Evolutionary conservation across 1,284 basidiomycete genomes (phyloP).

Genomic region (Marasmius oreades): DNA sequence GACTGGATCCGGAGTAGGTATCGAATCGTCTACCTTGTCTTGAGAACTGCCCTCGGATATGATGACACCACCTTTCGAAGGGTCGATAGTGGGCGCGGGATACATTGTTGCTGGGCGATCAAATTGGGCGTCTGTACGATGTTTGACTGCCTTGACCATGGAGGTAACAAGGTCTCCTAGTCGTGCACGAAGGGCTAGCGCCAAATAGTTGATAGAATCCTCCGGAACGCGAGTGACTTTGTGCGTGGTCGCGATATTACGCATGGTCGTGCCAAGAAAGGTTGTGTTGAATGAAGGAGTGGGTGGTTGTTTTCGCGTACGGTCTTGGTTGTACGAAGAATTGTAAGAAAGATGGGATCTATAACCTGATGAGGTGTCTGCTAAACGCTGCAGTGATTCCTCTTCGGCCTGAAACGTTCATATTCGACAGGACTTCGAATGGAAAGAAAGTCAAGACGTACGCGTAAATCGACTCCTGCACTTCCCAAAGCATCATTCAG

Average conservation of each 20-base stretch:
- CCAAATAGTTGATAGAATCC: constrained; percentile 72
- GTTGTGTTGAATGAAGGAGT: constrained; percentile 63
- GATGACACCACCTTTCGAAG: not conserved
- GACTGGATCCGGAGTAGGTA: not conserved
- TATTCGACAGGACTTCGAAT: not conserved
- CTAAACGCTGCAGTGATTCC: constrained; percentile 65
- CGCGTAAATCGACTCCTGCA: constrained; percentile 77
- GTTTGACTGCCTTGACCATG: constrained; percentile 70
- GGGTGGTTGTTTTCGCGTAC: constrained; percentile 65
- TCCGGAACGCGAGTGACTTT: constrained; percentile 65
- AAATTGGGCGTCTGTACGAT: constrained; percentile 70
- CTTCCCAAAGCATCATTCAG: constrained; percentile 80
- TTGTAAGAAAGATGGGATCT: constrained; percentile 41
- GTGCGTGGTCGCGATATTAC: constrained; percentile 56
- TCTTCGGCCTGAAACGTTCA: constrained; percentile 65
- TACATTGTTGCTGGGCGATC: constrained; percentile 65
- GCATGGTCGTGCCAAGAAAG: constrained; percentile 60
- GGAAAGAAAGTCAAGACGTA: constrained; percentile 28
- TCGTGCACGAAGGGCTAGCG: constrained; percentile 72
- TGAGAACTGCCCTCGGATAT: constrained; percentile 39
- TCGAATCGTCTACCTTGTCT: not conserved
- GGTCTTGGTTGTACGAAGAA: constrained; percentile 48
- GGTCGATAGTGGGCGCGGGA: not conserved
- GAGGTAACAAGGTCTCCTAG: constrained; percentile 67
- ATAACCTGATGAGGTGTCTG: constrained; percentile 51